Evolutionary conservation across 129 eudicot species (phyloP).

Genomic region (Flaveria linearis): DNA sequence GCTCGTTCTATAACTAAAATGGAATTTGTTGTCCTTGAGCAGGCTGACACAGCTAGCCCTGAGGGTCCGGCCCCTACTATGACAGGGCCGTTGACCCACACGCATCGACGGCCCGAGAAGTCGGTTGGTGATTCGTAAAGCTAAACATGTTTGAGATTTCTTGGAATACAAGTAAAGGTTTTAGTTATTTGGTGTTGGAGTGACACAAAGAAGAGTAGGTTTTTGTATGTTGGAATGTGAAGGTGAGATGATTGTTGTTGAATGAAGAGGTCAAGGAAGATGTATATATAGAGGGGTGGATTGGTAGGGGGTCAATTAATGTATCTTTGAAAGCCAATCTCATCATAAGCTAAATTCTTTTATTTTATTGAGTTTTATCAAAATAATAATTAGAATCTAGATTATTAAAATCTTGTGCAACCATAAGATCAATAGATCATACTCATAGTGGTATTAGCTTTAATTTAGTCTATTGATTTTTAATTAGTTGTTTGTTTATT

Average conservation of each 20-base stretch:
- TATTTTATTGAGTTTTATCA: slow-evolving; percentile 24
- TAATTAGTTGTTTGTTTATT: slow-evolving; percentile 6
- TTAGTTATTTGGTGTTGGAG: slow-evolving; percentile 20
- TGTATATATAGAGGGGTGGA: slow-evolving; percentile 44
- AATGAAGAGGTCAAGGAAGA: slow-evolving; percentile 39
- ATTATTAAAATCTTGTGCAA: slow-evolving; percentile 26
- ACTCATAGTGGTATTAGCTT: slow-evolving; percentile 35
- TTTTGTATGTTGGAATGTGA: slow-evolving; percentile 32
- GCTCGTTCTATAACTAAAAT: slow-evolving; percentile 61
- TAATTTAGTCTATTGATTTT: slow-evolving; percentile 16
- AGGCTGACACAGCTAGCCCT: slow-evolving; percentile 86
- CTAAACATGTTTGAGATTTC: slow-evolving; percentile 49
- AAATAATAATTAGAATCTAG: slow-evolving; percentile 26
- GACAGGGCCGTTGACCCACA: slow-evolving; percentile 96
- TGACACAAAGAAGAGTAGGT: slow-evolving; percentile 10
- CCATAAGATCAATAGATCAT: slow-evolving; percentile 37
- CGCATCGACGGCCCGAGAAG: slow-evolving; percentile 56
- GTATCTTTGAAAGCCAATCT: slow-evolving; percentile 35
- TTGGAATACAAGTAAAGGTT: slow-evolving; percentile 7
- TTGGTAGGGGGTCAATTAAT: slow-evolving; percentile 28
- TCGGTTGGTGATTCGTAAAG: slow-evolving; percentile 32
- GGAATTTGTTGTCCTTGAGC: slow-evolving; percentile 77
- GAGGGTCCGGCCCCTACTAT: slow-evolving; percentile 95
- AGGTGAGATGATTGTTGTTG: slow-evolving; percentile 34
- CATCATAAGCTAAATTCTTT: slow-evolving; percentile 34